Evolutionary conservation across 2,329 filamentous ascomycete species (phyloP).

Genomic region (Ceratocystis eucalypticola): DNA sequence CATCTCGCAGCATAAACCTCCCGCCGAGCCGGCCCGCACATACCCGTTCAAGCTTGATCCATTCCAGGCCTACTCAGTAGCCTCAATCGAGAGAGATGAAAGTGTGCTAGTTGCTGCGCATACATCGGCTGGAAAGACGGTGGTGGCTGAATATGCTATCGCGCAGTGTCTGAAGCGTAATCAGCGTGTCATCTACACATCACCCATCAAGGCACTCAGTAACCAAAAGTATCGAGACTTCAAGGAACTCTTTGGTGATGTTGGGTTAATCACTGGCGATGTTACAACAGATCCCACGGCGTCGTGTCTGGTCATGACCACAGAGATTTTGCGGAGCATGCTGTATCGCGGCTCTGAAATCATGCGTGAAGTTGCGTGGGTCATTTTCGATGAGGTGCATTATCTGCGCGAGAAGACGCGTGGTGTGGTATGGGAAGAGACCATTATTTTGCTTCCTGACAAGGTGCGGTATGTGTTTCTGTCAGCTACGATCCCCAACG

Average conservation of each 20-base stretch:
- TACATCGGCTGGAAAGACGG: slow-evolving; percentile 94
- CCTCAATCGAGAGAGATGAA: slow-evolving; percentile 90
- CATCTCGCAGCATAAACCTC: slow-evolving; percentile 88
- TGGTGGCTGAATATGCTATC: slow-evolving; percentile 95
- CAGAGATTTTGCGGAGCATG: slow-evolving; percentile 98
- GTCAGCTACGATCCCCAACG: slow-evolving; percentile 95
- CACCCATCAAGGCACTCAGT: slow-evolving; percentile 95
- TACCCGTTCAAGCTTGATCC: slow-evolving; percentile 91
- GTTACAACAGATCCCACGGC: slow-evolving; percentile 98
- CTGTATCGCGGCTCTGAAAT: slow-evolving; percentile 96
- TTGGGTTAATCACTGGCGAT: slow-evolving; percentile 96
- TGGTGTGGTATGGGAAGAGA: slow-evolving; percentile 98
- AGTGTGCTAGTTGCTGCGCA: slow-evolving; percentile 95
- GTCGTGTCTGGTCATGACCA: slow-evolving; percentile 97
- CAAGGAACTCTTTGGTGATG: slow-evolving; percentile 86
- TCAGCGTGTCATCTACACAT: slow-evolving; percentile 97
- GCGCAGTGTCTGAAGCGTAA: slow-evolving; percentile 95
- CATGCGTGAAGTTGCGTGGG: slow-evolving; percentile 98
- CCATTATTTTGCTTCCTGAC: slow-evolving; percentile 92
- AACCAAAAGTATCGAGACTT: slow-evolving; percentile 99
- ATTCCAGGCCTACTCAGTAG: slow-evolving; percentile 89
- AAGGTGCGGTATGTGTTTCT: slow-evolving; percentile 98
- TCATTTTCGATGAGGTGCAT: slow-evolving; percentile 96
- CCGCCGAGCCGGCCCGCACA: slow-evolving; percentile 66
- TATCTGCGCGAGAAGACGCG: slow-evolving; percentile 91